Evolutionary conservation across 495 filamentous ascomycete genomes (phyloP), one percentile per base, ranked within the genome.

Genomic region (Hyaloscypha variabilis): DNA sequence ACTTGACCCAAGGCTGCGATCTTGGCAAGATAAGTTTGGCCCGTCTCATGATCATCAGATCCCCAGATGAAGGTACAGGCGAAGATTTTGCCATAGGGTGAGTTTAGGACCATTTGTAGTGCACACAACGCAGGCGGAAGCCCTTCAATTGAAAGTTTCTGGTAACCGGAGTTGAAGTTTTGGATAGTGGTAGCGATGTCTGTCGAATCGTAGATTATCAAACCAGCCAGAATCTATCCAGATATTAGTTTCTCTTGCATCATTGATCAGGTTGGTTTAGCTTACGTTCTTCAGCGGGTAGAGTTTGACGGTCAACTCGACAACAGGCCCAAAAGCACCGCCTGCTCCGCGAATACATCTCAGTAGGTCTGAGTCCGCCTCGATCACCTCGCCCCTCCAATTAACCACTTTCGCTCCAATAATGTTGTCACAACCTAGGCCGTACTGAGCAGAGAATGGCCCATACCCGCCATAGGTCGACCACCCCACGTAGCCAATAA

Each of bases 391-490:
- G 0, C 76, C 79, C 6, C 72, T 52, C 19, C 68, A 70, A 62
- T 76, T 70, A 19, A 81, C 75, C 8, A 78, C 46, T 23, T 67
- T 75, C 17, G 77, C 76, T 19, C 70, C 71, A 21, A 82, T 60
- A 25, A 79, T 77, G 46, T 81, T 73, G 56, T 80, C 78, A 3
- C 71, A 68, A 10, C 77, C 76, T 5, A 82, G 58, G 0, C 78
- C 79, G 26, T 70, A 75, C 10, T 71, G 53, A 1, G 72, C 36
- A 21, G 70, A 71, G 19, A 78, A 70, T 14, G 75, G 64, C 21
- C 78, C 77, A 53, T 82, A 80, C 6, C 79, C 78, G 0, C 78
- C 75, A 29, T 75, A 69, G 14, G 66, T 75, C 8, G 73, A 69
- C 77, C 79, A 82, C 1, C 76, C 77, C 46, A 74, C 68, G 53